These are phyloP conservation scores for Baorangia bicolor DNA, from an alignment of 768 basidiomycete species.

Conservation along the genomic window DNA sequence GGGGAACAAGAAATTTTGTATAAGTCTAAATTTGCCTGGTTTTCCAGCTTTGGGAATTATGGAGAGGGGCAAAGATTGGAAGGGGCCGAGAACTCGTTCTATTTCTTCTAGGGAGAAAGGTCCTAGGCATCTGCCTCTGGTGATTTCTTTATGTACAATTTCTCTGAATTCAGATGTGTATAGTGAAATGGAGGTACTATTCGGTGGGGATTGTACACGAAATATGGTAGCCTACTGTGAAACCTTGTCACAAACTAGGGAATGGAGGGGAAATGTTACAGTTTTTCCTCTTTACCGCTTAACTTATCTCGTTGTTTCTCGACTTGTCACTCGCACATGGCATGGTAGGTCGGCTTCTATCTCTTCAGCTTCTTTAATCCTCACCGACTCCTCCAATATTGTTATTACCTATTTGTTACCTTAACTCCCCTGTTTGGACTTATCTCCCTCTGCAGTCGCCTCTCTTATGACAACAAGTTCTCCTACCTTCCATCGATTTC, in stretches of 20 bases:
- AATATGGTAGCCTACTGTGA: background rate
- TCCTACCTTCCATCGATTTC: no score
- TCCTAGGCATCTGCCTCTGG: background rate
- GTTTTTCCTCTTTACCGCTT: no score
- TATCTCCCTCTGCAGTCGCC: no score
- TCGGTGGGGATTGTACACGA: background rate
- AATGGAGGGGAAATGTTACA: no score
- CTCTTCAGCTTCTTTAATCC: no score
- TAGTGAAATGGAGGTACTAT: background rate
- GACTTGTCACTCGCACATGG: no score
- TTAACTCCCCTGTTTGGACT: no score
- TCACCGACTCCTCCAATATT: no score
- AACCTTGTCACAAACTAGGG: background rate
- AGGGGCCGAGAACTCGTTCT: background rate
- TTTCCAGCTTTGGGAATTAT: background rate
- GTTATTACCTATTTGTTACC: no score
- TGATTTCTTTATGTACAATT: background rate
- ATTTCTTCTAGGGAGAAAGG: rapidly evolving
- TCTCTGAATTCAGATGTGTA: background rate
- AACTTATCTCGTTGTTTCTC: no score
- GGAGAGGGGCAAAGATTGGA: background rate
- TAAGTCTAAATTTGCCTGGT: background rate
- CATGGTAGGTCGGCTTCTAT: no score
- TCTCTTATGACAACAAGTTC: no score
- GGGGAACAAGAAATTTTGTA: constrained; percentile 2